Evolutionary conservation across 106 monocot species (phyloP), one percentile per base, ranked within the genome.

Genomic region (Dactylorhiza incarnata): DNA sequence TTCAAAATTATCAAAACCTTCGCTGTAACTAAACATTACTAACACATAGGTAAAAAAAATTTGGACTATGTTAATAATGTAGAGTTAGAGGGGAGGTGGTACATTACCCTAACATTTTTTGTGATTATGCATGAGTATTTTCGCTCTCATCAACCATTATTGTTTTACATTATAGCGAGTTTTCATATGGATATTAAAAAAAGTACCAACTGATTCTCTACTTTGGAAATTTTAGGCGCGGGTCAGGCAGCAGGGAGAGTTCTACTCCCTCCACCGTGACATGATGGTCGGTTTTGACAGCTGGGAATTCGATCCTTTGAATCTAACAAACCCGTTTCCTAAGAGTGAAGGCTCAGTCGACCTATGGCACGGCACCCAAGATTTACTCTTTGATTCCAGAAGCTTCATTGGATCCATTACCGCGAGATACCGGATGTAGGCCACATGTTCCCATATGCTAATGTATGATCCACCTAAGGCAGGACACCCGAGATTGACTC

Each of bases 261-360:
- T 80, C 45, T 89, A 85, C 68, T 86, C 87, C 6, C 45, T 89
- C 59, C 78, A 91, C 74, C 78, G 74, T 6, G 91, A 94, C 85
- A 50, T 89, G 71, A 89, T 75, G 4, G 85, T 91, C 6, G 43
- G 48, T 17, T 83, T 83, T 25, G 83, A 87, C 5, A 87, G 53
- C 3, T 94, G 94, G 94, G 91, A 89, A 73, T 91, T 94, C 23
- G 86, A 87, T 59, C 94, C 94, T 3, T 77, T 91, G 84, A 82
- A 85, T 45, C 74, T 91, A 0, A 70, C 74, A 1, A 78, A 86
- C 73, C 89, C 95, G 0, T 92, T 89, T 68, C 85, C 89, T 0
- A 49, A 70, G 50, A 66, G 61, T 5, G 72, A 89, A 29, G 83
- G 84, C 7, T 76, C 82, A 0, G 91, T 95, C 19, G 87, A 95